These are phyloP conservation scores for Logfia minima DNA, from an alignment of 129 eudicot genomes.

Conservation along the genomic window DNA sequence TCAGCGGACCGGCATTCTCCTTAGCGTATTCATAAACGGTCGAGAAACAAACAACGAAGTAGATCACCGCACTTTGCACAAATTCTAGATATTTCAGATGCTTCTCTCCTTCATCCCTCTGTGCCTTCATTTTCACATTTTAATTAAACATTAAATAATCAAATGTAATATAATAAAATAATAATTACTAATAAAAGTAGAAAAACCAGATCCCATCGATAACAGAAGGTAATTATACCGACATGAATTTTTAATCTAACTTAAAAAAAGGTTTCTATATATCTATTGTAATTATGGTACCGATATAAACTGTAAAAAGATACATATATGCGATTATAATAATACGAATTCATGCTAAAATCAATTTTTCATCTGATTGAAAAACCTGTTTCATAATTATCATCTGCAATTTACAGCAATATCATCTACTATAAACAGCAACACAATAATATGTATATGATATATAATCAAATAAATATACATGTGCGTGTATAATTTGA, in stretches of 20 bases:
- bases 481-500: background rate
- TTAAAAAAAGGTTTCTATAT: background rate
- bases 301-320: too few relatives aligned
- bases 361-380: background rate
- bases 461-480: background rate
- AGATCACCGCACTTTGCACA: constrained; percentile 54
- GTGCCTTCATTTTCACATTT: constrained; percentile 39
- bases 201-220: constrained; percentile 30
- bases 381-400: background rate
- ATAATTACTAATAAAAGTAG: background rate
- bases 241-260: background rate
- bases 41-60: constrained; percentile 46
- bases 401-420: background rate
- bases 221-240: background rate
- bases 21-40: constrained; percentile 59
- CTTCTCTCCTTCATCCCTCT: constrained; percentile 47
- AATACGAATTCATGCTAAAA: background rate
- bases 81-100: constrained; percentile 68
- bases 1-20: constrained; percentile 64
- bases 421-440: background rate
- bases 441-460: background rate
- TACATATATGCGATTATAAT: too few relatives aligned
- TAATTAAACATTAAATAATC: background rate
- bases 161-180: background rate
- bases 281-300: background rate